These are phyloP conservation scores for Lactarius evosmus DNA, from an alignment of 768 basidiomycete genomes.

Conservation along the genomic window DNA sequence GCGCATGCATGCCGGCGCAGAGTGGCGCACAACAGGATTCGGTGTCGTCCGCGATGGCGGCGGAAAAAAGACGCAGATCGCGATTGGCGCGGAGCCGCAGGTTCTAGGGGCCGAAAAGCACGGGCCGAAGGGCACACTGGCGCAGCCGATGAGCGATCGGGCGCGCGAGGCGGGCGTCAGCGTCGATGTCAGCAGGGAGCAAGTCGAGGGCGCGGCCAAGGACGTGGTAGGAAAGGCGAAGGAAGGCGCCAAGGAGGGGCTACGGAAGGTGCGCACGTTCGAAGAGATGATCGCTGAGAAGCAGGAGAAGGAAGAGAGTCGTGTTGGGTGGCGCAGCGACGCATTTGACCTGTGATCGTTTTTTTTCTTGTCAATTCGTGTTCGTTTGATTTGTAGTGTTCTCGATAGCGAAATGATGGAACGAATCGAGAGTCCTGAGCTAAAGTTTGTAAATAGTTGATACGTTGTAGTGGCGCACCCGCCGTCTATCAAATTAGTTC, in stretches of 20 bases:
- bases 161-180: constrained; percentile 35
- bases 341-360: constrained; percentile 36
- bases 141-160: constrained; percentile 41
- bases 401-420: neutral
- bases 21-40: constrained; percentile 57
- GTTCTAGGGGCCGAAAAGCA: constrained; percentile 63
- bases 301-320: constrained; percentile 34
- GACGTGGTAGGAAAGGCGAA: constrained; percentile 32
- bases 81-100: constrained; percentile 73
- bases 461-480: too few relatives aligned
- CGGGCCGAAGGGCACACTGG: constrained; percentile 58
- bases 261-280: constrained; percentile 34
- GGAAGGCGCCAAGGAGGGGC: constrained; percentile 33
- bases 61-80: constrained; percentile 44
- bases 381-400: neutral
- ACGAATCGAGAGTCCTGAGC: too few relatives aligned
- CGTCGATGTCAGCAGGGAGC: constrained; percentile 32
- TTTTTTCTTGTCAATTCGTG: too few relatives aligned
- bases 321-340: constrained; percentile 37
- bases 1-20: constrained; percentile 39
- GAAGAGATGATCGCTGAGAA: constrained; percentile 36
- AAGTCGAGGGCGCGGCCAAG: constrained; percentile 26
- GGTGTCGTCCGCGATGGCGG: constrained; percentile 49
- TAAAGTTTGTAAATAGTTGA: too few relatives aligned
- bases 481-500: too few relatives aligned